phyloP scores from a whole-genome alignment of 2,329 filamentous ascomycete species.

The Immersiporthe knoxdaviesiana region DNA sequence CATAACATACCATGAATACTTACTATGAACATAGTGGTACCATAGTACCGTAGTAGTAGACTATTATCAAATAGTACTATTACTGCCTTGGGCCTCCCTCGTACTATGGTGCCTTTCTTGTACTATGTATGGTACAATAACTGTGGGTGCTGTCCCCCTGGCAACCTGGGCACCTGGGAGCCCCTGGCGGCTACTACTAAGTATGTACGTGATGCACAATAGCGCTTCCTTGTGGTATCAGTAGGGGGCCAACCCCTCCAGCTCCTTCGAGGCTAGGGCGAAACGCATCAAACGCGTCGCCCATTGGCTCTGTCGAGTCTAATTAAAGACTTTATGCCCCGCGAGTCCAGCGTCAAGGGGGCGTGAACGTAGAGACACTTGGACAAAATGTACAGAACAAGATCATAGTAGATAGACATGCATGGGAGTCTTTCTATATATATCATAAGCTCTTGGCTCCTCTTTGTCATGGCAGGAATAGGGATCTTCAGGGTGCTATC shows the following conservation, averaged over 20 bases:
- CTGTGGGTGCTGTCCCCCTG: background rate
- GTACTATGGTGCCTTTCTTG: no score
- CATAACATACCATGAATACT: no score
- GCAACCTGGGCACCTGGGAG: no score
- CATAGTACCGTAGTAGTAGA: background rate
- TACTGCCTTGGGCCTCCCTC: background rate
- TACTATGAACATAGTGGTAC: no score
- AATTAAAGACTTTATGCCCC: conserved; percentile 19
- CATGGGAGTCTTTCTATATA: background rate
- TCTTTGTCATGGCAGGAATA: background rate
- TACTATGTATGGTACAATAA: no score
- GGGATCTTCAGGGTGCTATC: background rate
- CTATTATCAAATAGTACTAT: conserved; percentile 1
- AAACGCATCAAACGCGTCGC: conserved; percentile 22
- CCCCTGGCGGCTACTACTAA: conserved; percentile 4
- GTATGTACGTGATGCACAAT: background rate
- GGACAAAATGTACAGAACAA: background rate
- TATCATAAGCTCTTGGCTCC: background rate
- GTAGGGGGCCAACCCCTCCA: background rate
- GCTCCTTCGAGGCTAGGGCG: conserved; percentile 12
- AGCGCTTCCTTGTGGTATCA: background rate
- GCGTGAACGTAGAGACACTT: conserved; percentile 13
- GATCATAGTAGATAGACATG: no score
- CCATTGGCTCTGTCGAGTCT: conserved; percentile 22
- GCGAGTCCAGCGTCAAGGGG: conserved; percentile 9